Percentiles rank a stretch among this genome's conserved stretches.
Conservation (phyloP, 441 rosid genomes). For the Populus tomentosa region DNA sequence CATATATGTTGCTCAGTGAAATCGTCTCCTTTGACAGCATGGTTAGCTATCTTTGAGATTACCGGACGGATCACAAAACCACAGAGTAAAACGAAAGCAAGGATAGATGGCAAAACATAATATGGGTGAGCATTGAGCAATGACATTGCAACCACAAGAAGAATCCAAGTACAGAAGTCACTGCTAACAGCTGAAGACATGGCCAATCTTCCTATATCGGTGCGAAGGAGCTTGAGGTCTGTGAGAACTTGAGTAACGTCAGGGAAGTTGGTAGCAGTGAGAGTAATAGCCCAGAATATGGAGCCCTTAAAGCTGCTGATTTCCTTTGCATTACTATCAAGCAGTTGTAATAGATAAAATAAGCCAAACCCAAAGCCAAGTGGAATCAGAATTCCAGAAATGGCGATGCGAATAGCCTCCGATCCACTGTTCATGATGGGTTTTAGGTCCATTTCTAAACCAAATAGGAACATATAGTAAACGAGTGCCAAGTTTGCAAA, state of each 20-base stretch:
- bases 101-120: background rate
- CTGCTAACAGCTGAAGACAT: constrained; percentile 45
- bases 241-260: constrained; percentile 54
- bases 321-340: background rate
- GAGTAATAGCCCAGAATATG: constrained; percentile 42
- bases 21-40: background rate
- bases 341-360: constrained; percentile 15
- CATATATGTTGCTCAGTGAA: constrained; percentile 21
- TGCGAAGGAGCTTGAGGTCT: constrained; percentile 56
- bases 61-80: constrained; percentile 26
- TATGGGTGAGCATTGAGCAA: background rate
- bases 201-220: constrained; percentile 49
- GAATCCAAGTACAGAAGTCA: constrained; percentile 49
- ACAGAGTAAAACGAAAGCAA: constrained; percentile 5
- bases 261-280: constrained; percentile 50
- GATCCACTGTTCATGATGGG: constrained; percentile 29
- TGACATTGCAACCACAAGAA: constrained; percentile 17
- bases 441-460: constrained; percentile 48
- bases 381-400: constrained; percentile 38
- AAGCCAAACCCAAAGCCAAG: constrained; percentile 28
- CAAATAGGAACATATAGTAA: constrained; percentile 55
- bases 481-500: constrained; percentile 48
- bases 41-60: constrained; percentile 11
- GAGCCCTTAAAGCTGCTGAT: constrained; percentile 9
- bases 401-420: constrained; percentile 36